phyloP scores from a whole-genome alignment of 208 protist genomes.

The Trypanosomatidae sp. region DNA sequence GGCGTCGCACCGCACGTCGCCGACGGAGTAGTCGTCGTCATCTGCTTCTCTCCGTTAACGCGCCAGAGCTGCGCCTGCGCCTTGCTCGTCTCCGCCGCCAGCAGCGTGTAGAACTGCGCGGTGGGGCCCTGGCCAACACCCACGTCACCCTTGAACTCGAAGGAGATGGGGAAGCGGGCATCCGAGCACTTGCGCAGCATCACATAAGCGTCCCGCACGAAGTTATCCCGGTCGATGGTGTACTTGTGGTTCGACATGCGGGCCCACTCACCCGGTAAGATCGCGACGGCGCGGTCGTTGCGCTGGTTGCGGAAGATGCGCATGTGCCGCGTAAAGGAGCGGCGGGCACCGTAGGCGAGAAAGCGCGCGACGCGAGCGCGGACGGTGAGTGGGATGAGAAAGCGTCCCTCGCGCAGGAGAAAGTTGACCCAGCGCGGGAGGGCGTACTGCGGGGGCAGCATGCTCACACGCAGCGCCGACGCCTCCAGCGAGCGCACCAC shows the following conservation, averaged over 20 bases:
- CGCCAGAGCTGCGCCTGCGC: slow-evolving; percentile 56
- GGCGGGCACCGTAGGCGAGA: slow-evolving; percentile 75
- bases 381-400: slow-evolving; percentile 62
- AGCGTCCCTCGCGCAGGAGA: slow-evolving; percentile 64
- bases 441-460: slow-evolving; percentile 74
- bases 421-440: slow-evolving; percentile 85
- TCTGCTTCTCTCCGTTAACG: slow-evolving; percentile 7
- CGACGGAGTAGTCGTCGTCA: no score
- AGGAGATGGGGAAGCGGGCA: slow-evolving; percentile 65
- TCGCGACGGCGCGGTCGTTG: slow-evolving; percentile 31
- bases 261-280: slow-evolving; percentile 69
- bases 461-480: slow-evolving; percentile 74
- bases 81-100: slow-evolving; percentile 61
- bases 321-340: slow-evolving; percentile 66
- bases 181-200: slow-evolving; percentile 72
- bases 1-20: no score
- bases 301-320: slow-evolving; percentile 50
- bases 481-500: slow-evolving; percentile 70
- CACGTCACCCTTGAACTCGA: slow-evolving; percentile 90
- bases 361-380: slow-evolving; percentile 71
- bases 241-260: slow-evolving; percentile 83
- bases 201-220: slow-evolving; percentile 64
- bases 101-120: slow-evolving; percentile 87
- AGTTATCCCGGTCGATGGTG: slow-evolving; percentile 51
- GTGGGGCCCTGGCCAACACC: slow-evolving; percentile 90